Base-by-base conservation (phyloP, 2,329 filamentous ascomycete species). In the Botrytis aclada region DNA sequence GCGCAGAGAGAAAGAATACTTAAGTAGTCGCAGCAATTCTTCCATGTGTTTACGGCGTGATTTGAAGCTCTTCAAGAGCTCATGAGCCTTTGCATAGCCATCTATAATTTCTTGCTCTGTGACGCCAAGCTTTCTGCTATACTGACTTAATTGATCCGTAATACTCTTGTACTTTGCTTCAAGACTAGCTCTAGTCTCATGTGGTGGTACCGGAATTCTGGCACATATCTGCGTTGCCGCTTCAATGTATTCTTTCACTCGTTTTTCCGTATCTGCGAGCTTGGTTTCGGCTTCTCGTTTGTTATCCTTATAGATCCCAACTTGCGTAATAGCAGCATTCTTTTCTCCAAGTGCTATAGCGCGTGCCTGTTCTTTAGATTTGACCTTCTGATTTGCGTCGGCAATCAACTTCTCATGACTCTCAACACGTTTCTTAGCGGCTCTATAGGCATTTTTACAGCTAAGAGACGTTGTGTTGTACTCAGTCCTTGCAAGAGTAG, bases 1-100 rank as follows among this genome's bases (percentile, higher is more conserved):
- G 25, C 96, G 93, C 72, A 91, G 84, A 16, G 84, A 83, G 58
- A 97, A 88, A 0, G 94, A 89, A 45, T 85, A 79, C 77, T 88
- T 87, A 54, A 91, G 81, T 0, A 82, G 78, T 22, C 80, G 75
- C 43, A 85, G 81, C 8, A 85, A 81, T 45, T 81, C 79, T 29
- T 80, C 78, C 65, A 87, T 84, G 37, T 84, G 85, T 70, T 83
- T 80, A 75, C 86, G 84, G 63, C 85, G 82, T 18, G 81, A 81
- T 69, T 81, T 82, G 10, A 85, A 85, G 32, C 84, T 81, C 1
- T 85, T 81, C 65, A 83, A 83, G 2, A 80, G 76, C 34, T 80
- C 76, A 75, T 83, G 82, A 5, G 84, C 82, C 69, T 82, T 80
- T 7, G 80, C 77, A 51, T 84, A 86, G 58, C 82, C 83, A 34